Base-by-base conservation (phyloP, 805 yeast genomes). In the Tetrapisispora fleetii region DNA sequence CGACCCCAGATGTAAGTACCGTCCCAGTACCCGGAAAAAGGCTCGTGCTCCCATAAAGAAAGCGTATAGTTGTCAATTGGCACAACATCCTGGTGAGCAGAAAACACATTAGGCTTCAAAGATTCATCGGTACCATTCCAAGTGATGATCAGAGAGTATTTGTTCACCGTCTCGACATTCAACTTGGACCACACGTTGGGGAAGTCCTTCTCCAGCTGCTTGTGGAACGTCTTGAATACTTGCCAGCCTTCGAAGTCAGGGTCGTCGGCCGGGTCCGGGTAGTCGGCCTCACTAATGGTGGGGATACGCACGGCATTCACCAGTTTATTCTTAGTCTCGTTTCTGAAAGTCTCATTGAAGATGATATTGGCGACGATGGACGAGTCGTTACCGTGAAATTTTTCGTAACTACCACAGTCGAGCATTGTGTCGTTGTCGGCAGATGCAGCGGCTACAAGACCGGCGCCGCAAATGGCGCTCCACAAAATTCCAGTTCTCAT, bases 31-130 rank as follows among this genome's bases (percentile, higher is more conserved):
- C 84, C 88, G 18, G 71, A 62, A 50, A 79, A 83, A 2, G 95
- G 95, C 13, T 80, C 81, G 57, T 77, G 71, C 0, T 67, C 70
- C 95, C 95, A 87, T 47, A 76, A 67, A 24, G 64, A 68, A 43
- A 70, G 64, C 0, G 89, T 78, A 19, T 73, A 77, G 18, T 63
- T 60, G 57, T 79, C 83, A 4, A 85, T 83, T 0, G 95, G 95
- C n/a, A 87, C 95, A 1, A 83, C 87, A 59, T 87, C 95, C 62
- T 81, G 87, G 62, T 87, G 96, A 3, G 93, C 91, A 63, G 84
- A 77, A 41, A 86, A 67, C 63, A 87, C 55, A 17, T 81, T 55
- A 11, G 95, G 95, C 60, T 83, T 80, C 53, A 81, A 65, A 1
- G 62, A 51, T 6, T 56, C 35, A 38, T 76, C 60, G 3, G 76